Evolutionary conservation across 805 yeast species (phyloP), one percentile per base, ranked within the genome.

Genomic region (Zygosaccharomyces bisporus): DNA sequence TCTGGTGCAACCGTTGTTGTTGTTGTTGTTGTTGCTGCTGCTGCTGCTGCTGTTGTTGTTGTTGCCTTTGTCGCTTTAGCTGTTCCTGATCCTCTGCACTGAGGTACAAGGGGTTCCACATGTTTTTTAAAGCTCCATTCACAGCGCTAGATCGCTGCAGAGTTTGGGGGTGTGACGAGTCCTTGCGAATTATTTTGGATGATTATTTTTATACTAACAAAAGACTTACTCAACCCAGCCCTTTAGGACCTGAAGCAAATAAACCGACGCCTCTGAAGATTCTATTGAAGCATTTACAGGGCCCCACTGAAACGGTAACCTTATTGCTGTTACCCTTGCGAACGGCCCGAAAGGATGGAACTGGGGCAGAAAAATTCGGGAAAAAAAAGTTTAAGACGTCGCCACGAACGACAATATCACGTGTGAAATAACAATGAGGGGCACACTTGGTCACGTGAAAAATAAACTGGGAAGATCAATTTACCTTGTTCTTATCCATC

Each of bases 41-140:
- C 34, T 39, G 43, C 36, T 32, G 44, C 41, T 34, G 47, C 37
- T 38, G 46, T 30, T 32, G 29, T 13, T 27, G 33, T 34, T 25
- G 43, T 27, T 47, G 45, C 20, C 12, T 34, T n/a, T 38, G 34
- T 34, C 17, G 14, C 34, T 34, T 36, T 27, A 29, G 27, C 12
- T 39, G 33, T 20, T 16, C 39, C 20, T 40, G 48, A 27, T 45
- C 45, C 21, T 31, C 39, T 9, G 35, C 27, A 31, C 29, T 43
- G 32, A 45, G 34, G 27, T 36, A 51, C 23, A 43, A 33, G 21
- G 57, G 51, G 36, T 51, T 55, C 58, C 58, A 55, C 33, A 45
- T 47, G 33, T 43, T 45, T 27, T 45, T 37, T 25, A 30, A 37
- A 12, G 20, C 40, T 37, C 40, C 40, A 25, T 37, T 24, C 21